These are phyloP conservation scores for Yarrowia phangngaensis DNA, from an alignment of 805 yeast species.

Conservation along the genomic window DNA sequence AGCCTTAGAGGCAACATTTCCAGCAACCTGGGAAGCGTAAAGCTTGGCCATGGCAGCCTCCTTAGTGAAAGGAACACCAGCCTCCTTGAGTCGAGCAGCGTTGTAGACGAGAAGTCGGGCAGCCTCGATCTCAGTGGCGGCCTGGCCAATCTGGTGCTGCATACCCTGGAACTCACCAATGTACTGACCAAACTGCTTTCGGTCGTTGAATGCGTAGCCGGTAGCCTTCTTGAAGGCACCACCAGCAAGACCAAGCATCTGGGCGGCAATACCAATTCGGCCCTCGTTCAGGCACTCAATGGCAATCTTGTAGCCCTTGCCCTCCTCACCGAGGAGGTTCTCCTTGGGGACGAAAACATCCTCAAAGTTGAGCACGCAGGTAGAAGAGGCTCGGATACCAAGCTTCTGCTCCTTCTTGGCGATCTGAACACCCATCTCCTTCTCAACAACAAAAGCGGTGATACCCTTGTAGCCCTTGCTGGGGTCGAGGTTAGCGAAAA, in stretches of 20 bases:
- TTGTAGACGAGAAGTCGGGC: slow-evolving; percentile 44
- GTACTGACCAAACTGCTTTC: slow-evolving; percentile 44
- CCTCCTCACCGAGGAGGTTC: slow-evolving; percentile 44
- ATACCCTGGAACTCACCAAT: slow-evolving; percentile 48
- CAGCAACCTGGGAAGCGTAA: slow-evolving; percentile 44
- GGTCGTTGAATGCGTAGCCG: slow-evolving; percentile 41
- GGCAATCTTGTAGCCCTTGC: slow-evolving; percentile 47
- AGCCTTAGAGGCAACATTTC: slow-evolving; percentile 42
- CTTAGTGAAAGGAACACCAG: slow-evolving; percentile 42
- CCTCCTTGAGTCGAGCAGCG: slow-evolving; percentile 47
- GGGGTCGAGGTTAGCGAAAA: slow-evolving; percentile 45
- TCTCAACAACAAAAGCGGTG: slow-evolving; percentile 45
- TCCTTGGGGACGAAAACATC: slow-evolving; percentile 44
- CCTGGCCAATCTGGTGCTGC: slow-evolving; percentile 47
- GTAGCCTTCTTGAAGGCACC: slow-evolving; percentile 46
- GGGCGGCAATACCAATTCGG: slow-evolving; percentile 47
- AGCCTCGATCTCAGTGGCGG: slow-evolving; percentile 46
- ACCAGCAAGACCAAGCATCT: slow-evolving; percentile 46
- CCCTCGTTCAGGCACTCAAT: slow-evolving; percentile 46
- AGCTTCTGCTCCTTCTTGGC: slow-evolving; percentile 47
- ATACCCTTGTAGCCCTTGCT: slow-evolving; percentile 45
- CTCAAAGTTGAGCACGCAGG: slow-evolving; percentile 44
- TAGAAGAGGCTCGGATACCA: slow-evolving; percentile 45
- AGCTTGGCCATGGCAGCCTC: slow-evolving; percentile 49
- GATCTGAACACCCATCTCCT: slow-evolving; percentile 42